Evolutionary conservation across 345 rosid species (phyloP).

Genomic region (Populus ilicifolia): DNA sequence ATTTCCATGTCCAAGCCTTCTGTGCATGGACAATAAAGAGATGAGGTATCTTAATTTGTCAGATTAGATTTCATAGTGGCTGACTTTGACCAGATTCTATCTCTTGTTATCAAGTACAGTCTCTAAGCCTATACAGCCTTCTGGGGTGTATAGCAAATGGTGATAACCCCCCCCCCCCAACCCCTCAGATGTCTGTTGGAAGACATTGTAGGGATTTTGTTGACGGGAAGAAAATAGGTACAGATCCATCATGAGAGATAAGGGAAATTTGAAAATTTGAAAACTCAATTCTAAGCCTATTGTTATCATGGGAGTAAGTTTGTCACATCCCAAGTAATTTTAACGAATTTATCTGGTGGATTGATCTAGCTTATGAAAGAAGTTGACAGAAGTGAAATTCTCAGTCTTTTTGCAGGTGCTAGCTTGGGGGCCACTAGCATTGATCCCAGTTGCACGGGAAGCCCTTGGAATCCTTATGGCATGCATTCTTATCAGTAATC

Average conservation of each 20-base stretch:
- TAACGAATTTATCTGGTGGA: neutral
- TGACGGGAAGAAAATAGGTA: neutral
- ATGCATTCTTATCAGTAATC: constrained; percentile 64
- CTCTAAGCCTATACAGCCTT: too few relatives aligned
- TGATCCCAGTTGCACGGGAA: constrained; percentile 50
- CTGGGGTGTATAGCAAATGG: neutral
- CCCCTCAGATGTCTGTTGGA: neutral
- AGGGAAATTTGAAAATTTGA: neutral
- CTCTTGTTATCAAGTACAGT: neutral
- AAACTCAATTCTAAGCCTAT: neutral
- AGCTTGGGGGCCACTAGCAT: constrained; percentile 78
- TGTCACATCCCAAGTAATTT: neutral
- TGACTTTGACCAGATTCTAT: neutral
- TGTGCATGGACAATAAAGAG: neutral
- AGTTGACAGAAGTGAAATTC: constrained; percentile 11
- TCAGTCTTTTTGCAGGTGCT: constrained; percentile 71
- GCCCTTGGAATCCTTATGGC: constrained; percentile 64
- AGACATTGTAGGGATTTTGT: neutral
- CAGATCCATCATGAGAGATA: neutral
- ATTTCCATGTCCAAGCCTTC: neutral
- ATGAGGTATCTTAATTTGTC: neutral
- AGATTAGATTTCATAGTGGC: neutral
- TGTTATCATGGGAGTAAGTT: neutral
- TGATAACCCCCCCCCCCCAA: neutral
- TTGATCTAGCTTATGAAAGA: neutral